Conservation (phyloP, 2,329 filamentous ascomycete genomes). For the Calonectria leucothoes region DNA sequence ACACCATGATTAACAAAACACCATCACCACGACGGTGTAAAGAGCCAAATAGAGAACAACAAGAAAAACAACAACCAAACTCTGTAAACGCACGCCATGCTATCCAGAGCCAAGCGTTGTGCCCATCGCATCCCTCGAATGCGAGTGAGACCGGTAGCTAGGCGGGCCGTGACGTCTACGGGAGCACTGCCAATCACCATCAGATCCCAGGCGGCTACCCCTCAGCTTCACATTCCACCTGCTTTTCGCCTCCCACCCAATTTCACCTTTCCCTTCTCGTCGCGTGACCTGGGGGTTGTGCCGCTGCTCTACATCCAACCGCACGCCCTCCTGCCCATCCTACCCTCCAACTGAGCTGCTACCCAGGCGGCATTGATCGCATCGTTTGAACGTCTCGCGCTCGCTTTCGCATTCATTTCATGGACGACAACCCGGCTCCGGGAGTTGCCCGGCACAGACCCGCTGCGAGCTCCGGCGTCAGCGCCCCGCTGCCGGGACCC, state of each 20-base stretch:
- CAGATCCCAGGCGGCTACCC: background rate
- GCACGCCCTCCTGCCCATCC: slow-evolving; percentile 1
- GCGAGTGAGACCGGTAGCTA: slow-evolving; percentile 17
- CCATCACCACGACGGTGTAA: background rate
- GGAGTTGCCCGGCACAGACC: slow-evolving; percentile 24
- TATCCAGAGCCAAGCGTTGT: background rate
- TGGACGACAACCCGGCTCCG: slow-evolving; percentile 33
- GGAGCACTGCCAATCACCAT: slow-evolving; percentile 17
- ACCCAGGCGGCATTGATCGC: slow-evolving; percentile 5
- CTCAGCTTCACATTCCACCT: slow-evolving; percentile 16
- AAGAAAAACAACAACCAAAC: background rate
- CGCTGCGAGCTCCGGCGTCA: slow-evolving; percentile 33
- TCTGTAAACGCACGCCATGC: background rate
- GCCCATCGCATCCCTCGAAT: background rate
- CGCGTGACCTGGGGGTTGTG: slow-evolving; percentile 20
- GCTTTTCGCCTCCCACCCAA: background rate
- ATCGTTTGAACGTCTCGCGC: slow-evolving; percentile 20
- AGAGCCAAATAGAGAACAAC: too few species aligned
- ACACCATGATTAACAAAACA: background rate
- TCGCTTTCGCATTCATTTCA: slow-evolving; percentile 9
- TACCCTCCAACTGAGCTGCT: slow-evolving; percentile 14
- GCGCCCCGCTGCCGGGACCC: slow-evolving; percentile 35
- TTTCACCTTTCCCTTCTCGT: slow-evolving; percentile 18
- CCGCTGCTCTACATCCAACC: slow-evolving; percentile 14
- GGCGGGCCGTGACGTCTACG: slow-evolving; percentile 16